Evolutionary conservation across 495 filamentous ascomycete species (phyloP), one percentile per base, ranked within the genome.

Genomic region (Aspergillus affinis): DNA sequence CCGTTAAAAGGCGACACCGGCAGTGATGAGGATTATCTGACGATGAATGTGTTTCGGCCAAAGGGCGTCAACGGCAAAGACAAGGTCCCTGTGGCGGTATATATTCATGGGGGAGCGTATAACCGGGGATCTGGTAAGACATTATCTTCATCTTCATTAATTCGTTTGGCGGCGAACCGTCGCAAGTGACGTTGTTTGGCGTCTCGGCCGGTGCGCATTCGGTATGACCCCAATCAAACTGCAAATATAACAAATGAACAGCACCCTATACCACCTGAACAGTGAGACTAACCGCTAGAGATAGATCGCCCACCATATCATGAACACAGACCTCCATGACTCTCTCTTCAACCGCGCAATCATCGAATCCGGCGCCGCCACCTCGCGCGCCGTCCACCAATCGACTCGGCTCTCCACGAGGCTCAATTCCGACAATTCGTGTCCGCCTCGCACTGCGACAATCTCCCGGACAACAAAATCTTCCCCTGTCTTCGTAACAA

Each of bases 291-390:
- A n/a, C n/a, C n/a, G n/a, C n/a, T n/a, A n/a, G n/a, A n/a, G n/a
- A n/a, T n/a, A 88, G 84, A 80, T 88, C 61, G 85, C 85, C 13
- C 87, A 88, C 57, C 87, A 88, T 60, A 70, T 89, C 41, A 79
- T 88, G 63, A 79, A 82, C 51, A 78, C 82, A 54, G 68, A 68
- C 9, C 50, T 63, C 3, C 54, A 67, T 6, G 9, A 58, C 0
- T 66, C 70, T 3, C 78, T 85, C n/a, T 88, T 88, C 59, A 78
- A 82, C 58, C 84, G 82, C 61, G 85, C 80, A 6, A 83, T 88
- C 54, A 71, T 89, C 15, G 86, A 89, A 67, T 88, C 85, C 2
- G 86, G 86, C 41, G 81, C 80, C 2, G 73, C 84, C 10, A 84
- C 82, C 2, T 84, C 86, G n/a, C 81, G 86, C 27, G 83, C 83